Conservation (phyloP, 2,329 filamentous ascomycete species). For the Blumeria hordei region DNA sequence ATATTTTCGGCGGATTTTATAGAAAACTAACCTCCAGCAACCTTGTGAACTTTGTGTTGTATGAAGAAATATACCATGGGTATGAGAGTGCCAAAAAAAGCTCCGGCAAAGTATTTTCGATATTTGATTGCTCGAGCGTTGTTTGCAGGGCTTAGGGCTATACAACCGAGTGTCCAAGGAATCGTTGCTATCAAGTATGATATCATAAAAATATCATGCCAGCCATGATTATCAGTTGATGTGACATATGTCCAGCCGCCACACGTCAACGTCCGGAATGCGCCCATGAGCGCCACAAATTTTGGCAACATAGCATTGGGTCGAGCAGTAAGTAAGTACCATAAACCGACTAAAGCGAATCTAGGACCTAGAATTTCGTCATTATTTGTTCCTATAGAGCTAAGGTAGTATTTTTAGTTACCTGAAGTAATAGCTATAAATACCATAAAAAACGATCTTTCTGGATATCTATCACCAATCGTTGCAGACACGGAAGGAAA, state of each 20-base stretch:
- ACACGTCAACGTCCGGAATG: constrained; percentile 79
- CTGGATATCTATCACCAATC: constrained; percentile 90
- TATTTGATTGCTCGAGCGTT: constrained; percentile 69
- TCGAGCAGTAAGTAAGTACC: constrained; percentile 69
- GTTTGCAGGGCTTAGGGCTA: constrained; percentile 54
- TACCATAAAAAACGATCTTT: constrained; percentile 88
- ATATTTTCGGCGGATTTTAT: neutral
- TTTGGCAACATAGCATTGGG: constrained; percentile 56
- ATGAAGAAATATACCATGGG: constrained; percentile 94
- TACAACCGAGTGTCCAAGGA: constrained; percentile 83
- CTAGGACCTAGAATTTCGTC: constrained; percentile 39
- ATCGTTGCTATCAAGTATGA: constrained; percentile 85
- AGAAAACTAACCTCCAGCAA: constrained; percentile 55
- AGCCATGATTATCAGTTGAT: constrained; percentile 92
- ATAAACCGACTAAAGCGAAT: constrained; percentile 73
- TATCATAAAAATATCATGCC: constrained; percentile 99
- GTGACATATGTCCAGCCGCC: constrained; percentile 98
- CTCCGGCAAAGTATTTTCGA: constrained; percentile 56
- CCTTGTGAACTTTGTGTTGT: constrained; percentile 88
- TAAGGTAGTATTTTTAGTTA: constrained; percentile 16
- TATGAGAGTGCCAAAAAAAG: constrained; percentile 78
- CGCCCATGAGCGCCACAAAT: constrained; percentile 52
- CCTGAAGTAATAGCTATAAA: constrained; percentile 93
- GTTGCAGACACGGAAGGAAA: constrained; percentile 90
- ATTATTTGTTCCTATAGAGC: constrained; percentile 2